These are phyloP conservation scores for Dactylellina parvicollis DNA, from an alignment of 2,329 filamentous ascomycete species.

Conservation along the genomic window DNA sequence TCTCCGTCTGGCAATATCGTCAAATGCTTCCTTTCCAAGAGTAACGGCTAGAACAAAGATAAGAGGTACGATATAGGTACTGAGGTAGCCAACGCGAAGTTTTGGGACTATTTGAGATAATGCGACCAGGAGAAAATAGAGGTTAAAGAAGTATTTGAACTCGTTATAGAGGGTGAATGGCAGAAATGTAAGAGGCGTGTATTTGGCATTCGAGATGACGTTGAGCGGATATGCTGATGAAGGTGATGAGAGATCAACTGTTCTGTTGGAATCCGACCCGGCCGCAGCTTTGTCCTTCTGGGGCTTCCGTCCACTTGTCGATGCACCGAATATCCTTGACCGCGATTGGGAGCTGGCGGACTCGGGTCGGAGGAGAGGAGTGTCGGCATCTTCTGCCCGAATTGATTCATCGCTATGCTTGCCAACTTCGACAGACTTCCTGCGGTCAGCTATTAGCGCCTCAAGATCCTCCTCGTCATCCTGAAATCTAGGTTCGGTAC, in stretches of 20 bases:
- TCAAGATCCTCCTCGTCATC: constrained; percentile 44
- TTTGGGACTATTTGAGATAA: constrained; percentile 91
- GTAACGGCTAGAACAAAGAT: constrained; percentile 92
- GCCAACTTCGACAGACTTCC: constrained; percentile 42
- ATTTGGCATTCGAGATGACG: constrained; percentile 95
- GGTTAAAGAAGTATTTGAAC: constrained; percentile 99
- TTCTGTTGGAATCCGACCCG: constrained; percentile 72
- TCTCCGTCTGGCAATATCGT: constrained; percentile 85
- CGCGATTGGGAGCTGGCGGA: constrained; percentile 30
- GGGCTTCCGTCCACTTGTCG: constrained; percentile 55
- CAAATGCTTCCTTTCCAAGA: constrained; percentile 92
- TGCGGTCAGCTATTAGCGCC: constrained; percentile 47
- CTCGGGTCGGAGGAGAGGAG: constrained; percentile 44
- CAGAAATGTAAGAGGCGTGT: constrained; percentile 92
- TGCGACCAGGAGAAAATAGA: constrained; percentile 96
- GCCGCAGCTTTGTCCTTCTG: constrained; percentile 66
- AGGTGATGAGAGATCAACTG: constrained; percentile 32
- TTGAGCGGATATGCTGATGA: constrained; percentile 79
- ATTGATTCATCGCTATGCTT: constrained; percentile 44
- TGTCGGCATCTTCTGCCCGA: constrained; percentile 39
- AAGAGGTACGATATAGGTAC: constrained; percentile 90
- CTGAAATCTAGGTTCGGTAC: constrained; percentile 44
- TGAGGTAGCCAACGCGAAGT: constrained; percentile 90
- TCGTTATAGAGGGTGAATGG: constrained; percentile 97
- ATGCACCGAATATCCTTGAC: constrained; percentile 27